Base-by-base conservation (phyloP, 2,329 filamentous ascomycete species). In the Taxawa tesnikishii region DNA sequence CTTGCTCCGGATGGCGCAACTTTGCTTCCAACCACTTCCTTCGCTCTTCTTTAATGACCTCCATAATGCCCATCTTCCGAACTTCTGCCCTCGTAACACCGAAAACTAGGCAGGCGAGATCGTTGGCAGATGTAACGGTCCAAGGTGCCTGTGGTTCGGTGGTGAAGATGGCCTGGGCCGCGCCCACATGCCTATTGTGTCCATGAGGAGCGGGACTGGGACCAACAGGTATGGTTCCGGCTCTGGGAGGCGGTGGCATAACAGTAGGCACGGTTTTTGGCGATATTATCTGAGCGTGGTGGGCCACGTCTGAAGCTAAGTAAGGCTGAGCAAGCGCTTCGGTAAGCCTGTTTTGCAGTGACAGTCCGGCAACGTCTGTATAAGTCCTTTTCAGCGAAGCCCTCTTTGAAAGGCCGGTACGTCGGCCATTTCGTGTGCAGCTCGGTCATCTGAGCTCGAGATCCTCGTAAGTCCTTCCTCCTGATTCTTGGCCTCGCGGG, bases 41-140 rank as follows among this genome's bases (percentile, higher is more conserved):
- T 37, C 85, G 72, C 55, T 94, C 88, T 54, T 87, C 76, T 55
- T 88, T 82, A 12, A 98, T 85, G 17, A 98, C 84, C 52, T 96
- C 87, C 37, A 98, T 59, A 35, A 98, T 96, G 29, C 90, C 88
- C 65, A 96, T 76, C 51, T 85, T 94, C 34, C 85, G 76, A 15
- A 98, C 83, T 56, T 98, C 90, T 4, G 83, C 83, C 50, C 84
- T 83, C n/a, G 87, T 94, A 7, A 98, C 84, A n/a, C 90, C 90
- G 59, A 96, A 98, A n/a, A 96, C 79, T 26, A 98, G 67, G 56
- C 90, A 98, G 12, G 90, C 90, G 29, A 98, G 67, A 53, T 98
- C 90, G 51, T 98, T 98, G 30, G 90, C 90, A 3, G 90, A 83
- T 32, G 94, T 72, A 38, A 98, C 94, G 1, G 88, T 98, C 82